phyloP scores from a whole-genome alignment of 768 basidiomycete species.

The Boletus coccyginus region DNA sequence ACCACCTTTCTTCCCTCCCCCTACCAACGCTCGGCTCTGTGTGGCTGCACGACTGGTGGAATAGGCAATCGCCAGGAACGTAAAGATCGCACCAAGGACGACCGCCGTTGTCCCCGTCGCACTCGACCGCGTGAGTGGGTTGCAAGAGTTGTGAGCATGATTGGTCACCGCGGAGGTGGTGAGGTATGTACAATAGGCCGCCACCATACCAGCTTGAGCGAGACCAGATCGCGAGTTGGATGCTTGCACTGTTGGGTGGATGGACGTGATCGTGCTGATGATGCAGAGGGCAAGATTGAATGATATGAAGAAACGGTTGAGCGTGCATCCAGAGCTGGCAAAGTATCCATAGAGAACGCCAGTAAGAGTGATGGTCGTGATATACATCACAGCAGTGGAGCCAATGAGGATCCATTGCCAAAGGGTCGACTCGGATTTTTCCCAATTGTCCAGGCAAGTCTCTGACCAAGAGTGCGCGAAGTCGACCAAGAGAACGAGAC shows the following conservation, averaged over 20 bases:
- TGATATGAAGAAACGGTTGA: slow-evolving; percentile 97
- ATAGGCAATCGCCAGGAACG: slow-evolving; percentile 97
- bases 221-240: slow-evolving; percentile 92
- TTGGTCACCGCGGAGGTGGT: slow-evolving; percentile 92
- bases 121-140: slow-evolving; percentile 72
- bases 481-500: slow-evolving; percentile 95
- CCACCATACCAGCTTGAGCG: slow-evolving; percentile 96
- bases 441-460: slow-evolving; percentile 95
- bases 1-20: slow-evolving; percentile 61
- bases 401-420: slow-evolving; percentile 98
- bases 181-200: slow-evolving; percentile 95
- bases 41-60: slow-evolving; percentile 96
- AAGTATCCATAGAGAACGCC: slow-evolving; percentile 91
- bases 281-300: slow-evolving; percentile 84
- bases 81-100: slow-evolving; percentile 89
- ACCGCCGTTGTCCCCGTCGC: slow-evolving; percentile 83
- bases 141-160: slow-evolving; percentile 83
- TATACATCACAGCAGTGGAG: slow-evolving; percentile 88
- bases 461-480: slow-evolving; percentile 99
- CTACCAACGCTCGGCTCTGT: slow-evolving; percentile 86
- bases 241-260: slow-evolving; percentile 87
- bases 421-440: slow-evolving; percentile 76
- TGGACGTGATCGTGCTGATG: slow-evolving; percentile 74
- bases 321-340: slow-evolving; percentile 77
- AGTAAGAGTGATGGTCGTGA: slow-evolving; percentile 79